phyloP scores from a whole-genome alignment of 2,329 filamentous ascomycete species.

The Xylaria sp. region DNA sequence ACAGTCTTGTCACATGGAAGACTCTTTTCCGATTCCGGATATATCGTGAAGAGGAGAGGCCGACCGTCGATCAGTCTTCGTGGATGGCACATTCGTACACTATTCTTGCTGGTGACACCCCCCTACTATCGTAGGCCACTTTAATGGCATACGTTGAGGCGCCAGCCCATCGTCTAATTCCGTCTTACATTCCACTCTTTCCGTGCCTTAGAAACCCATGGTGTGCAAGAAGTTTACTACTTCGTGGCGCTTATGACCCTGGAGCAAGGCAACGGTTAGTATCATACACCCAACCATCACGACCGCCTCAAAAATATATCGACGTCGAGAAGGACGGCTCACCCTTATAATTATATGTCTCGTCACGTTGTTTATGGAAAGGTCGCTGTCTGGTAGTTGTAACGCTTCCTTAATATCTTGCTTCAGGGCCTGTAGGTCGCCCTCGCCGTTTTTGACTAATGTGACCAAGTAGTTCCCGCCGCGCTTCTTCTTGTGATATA shows the following conservation, averaged over 20 bases:
- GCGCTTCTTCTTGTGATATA: slow-evolving; percentile 79
- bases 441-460: slow-evolving; percentile 80
- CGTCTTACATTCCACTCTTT: neutral
- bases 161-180: neutral
- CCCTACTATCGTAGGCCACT: neutral
- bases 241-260: slow-evolving; percentile 41
- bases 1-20: slow-evolving; percentile 29
- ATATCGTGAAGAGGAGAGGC: slow-evolving; percentile 11
- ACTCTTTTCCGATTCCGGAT: slow-evolving; percentile 3
- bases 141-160: neutral
- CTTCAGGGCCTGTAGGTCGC: slow-evolving; percentile 71
- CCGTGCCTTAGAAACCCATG: slow-evolving; percentile 41
- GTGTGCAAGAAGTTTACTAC: slow-evolving; percentile 42
- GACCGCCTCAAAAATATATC: neutral
- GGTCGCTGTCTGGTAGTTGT: slow-evolving; percentile 63
- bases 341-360: slow-evolving; percentile 81
- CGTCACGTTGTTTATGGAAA: slow-evolving; percentile 69
- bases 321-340: slow-evolving; percentile 27
- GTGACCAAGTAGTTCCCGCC: slow-evolving; percentile 82
- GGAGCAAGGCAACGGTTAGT: slow-evolving; percentile 8
- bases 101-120: neutral
- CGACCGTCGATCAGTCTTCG: slow-evolving; percentile 5
- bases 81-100: slow-evolving; percentile 15
- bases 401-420: slow-evolving; percentile 71
- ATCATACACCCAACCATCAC: neutral